A percentile compares a stretch with the other conserved stretches of the same genome.
Evolutionary conservation across 2,329 filamentous ascomycete species (phyloP).

Genomic region (Venturia nashicola): DNA sequence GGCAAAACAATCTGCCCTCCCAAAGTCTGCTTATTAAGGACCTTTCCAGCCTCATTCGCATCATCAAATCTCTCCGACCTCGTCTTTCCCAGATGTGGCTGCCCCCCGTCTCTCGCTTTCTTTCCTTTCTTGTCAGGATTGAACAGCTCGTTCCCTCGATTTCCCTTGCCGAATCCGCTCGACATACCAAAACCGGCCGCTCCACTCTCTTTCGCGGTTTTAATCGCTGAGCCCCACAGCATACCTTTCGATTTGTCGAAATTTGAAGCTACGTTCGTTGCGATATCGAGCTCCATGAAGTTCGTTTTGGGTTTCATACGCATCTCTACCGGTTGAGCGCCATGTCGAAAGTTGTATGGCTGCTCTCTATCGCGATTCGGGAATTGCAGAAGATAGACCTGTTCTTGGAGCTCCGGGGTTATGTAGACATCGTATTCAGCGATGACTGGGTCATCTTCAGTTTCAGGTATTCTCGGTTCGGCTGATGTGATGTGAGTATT

Average conservation of each 20-base stretch:
- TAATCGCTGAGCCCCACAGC: constrained; percentile 67
- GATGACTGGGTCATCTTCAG: constrained; percentile 34
- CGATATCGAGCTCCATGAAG: constrained; percentile 87
- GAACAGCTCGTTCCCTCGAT: constrained; percentile 1
- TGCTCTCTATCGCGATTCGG: constrained; percentile 60
- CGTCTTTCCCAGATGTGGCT: not conserved
- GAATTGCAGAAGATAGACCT: constrained; percentile 71
- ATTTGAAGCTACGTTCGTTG: constrained; percentile 56
- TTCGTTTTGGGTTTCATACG: constrained; percentile 73
- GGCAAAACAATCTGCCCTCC: constrained; percentile 66
- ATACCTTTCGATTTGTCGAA: constrained; percentile 80
- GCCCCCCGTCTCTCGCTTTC: not conserved
- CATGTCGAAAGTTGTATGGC: constrained; percentile 45
- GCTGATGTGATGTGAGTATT: not conserved
- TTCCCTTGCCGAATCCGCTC: constrained; percentile 8
- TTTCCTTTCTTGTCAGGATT: not conserved
- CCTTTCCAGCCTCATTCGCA: constrained; percentile 47
- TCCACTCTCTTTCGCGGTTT: constrained; percentile 34
- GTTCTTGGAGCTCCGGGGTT: constrained; percentile 50
- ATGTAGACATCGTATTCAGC: constrained; percentile 71
- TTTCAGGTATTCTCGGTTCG: constrained; percentile 10
- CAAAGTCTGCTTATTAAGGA: constrained; percentile 70
- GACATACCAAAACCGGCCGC: constrained; percentile 17
- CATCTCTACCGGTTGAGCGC: constrained; percentile 54
- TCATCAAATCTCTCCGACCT: constrained; percentile 18